Percentiles rank a stretch among this genome's conserved stretches.
Conservation (phyloP, 2,329 filamentous ascomycete species). For the Albophoma yamanashiensis region DNA sequence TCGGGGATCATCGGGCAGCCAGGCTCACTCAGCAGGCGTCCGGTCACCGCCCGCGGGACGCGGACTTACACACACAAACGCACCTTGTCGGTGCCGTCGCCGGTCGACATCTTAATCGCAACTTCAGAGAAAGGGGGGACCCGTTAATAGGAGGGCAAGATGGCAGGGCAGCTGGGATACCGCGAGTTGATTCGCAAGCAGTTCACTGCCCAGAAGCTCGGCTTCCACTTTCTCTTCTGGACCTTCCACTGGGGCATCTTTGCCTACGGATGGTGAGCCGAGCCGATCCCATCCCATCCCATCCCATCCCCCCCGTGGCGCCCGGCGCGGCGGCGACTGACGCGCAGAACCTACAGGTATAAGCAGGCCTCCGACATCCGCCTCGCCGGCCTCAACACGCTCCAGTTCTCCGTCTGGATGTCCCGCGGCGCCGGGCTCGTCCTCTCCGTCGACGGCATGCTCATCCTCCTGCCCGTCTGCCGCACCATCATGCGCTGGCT, state of each 20-base stretch:
- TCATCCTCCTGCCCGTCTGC: slow-evolving; percentile 92
- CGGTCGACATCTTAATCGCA: slow-evolving; percentile 33
- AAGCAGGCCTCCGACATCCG: slow-evolving; percentile 61
- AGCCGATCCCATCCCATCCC: neutral
- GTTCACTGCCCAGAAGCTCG: slow-evolving; percentile 57
- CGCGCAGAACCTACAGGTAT: slow-evolving; percentile 44
- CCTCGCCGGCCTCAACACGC: slow-evolving; percentile 67
- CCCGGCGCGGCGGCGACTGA: too few species aligned
- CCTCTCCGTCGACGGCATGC: slow-evolving; percentile 70
- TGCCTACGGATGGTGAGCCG: slow-evolving; percentile 63
- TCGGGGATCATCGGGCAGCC: neutral
- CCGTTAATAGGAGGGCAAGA: slow-evolving; percentile 11
- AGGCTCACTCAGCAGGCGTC: too few species aligned
- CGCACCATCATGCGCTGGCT: slow-evolving; percentile 77
- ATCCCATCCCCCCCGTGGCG: too few species aligned
- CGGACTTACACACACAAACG: neutral
- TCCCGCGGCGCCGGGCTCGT: slow-evolving; percentile 87
- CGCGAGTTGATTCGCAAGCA: slow-evolving; percentile 46
- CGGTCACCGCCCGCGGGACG: neutral
- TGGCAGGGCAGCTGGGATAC: slow-evolving; percentile 30
- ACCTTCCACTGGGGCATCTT: slow-evolving; percentile 70
- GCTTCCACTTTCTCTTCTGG: slow-evolving; percentile 79
- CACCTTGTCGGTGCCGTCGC: slow-evolving; percentile 27
- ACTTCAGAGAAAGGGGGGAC: neutral
- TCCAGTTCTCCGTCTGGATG: slow-evolving; percentile 88